Base-by-base conservation (phyloP, 495 filamentous ascomycete genomes). In the Penicillium subrubescens region DNA sequence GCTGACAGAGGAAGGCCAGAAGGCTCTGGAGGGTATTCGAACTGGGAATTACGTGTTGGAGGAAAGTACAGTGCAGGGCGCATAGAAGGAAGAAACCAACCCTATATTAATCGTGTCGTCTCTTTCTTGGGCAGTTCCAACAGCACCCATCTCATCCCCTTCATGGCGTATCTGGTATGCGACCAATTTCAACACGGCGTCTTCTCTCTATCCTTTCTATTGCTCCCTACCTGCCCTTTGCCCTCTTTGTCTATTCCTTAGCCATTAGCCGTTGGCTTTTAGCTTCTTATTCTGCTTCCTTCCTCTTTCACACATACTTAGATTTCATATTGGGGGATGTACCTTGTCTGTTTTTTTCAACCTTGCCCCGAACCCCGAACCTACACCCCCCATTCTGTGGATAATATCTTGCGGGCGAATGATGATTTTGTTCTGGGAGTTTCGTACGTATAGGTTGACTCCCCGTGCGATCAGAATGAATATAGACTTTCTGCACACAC, bases 1-100 rank as follows among this genome's bases (percentile, higher is more conserved):
- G 60, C 79, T 97, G 67, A 95, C 88, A 0, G 85, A 90, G 57
- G 92, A 95, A 64, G 94, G 94, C 3, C 78, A 81, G 53, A 80
- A 83, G 73, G 91, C 86, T 17, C 82, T 97, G 11, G 80, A 87
- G 64, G 87, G 88, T 21, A 78, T 95, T 54, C 88, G 91, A 62
- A 77, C 79, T 43, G 86, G 81, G 10, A 74, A 89, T 7, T 93
- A 84, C 80, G 75, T 73, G 6, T 70, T 88, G 59, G 74, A 80
- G 43, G 84, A 87, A 67, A 83, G 76, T 57, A 68, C 74, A 33
- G 71, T 74, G 17, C 71, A 75, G 44, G 81, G 79, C 23, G 79
- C 80, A 69, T 82, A 79, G 71, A 71, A 43, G 37, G 33, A 27
- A 27, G 25, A 27, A 27, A 27, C 25, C 15, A n/a, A 43, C 14